A percentile compares a stretch with the other conserved stretches of the same genome.
These are phyloP conservation scores for Nakataea oryzae DNA, from an alignment of 2,329 filamentous ascomycete genomes.

Conservation along the genomic window DNA sequence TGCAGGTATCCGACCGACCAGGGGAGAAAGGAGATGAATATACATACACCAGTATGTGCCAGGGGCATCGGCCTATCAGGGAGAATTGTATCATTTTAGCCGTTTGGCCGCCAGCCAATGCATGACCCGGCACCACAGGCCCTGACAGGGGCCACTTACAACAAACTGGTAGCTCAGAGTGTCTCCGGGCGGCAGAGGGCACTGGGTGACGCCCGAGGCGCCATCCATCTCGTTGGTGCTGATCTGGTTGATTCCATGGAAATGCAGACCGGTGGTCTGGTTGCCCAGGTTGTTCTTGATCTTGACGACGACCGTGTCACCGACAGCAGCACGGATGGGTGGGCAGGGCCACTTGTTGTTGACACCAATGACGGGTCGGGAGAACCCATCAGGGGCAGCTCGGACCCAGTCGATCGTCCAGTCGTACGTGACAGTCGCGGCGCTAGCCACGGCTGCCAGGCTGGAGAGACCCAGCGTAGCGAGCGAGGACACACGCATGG, in stretches of 20 bases:
- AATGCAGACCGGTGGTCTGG: constrained; percentile 41
- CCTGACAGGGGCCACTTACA: constrained; percentile 18
- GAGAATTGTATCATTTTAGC: background rate
- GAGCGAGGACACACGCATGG: constrained; percentile 4
- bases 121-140: background rate
- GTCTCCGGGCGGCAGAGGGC: constrained; percentile 38
- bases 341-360: constrained; percentile 55
- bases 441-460: constrained; percentile 13
- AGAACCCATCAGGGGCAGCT: constrained; percentile 24
- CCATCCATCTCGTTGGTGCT: constrained; percentile 49
- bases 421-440: constrained; percentile 22
- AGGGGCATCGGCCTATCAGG: constrained; percentile 22
- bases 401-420: constrained; percentile 31
- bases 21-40: background rate
- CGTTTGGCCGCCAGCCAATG: background rate
- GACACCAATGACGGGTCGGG: constrained; percentile 35
- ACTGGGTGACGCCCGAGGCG: constrained; percentile 41
- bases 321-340: constrained; percentile 36
- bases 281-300: constrained; percentile 40
- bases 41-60: constrained; percentile 37
- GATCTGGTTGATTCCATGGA: constrained; percentile 48
- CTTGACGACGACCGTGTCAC: constrained; percentile 38
- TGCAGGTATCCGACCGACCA: constrained; percentile 6
- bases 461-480: constrained; percentile 6
- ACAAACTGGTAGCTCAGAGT: constrained; percentile 42